Percentiles rank a stretch among this genome's conserved stretches.
Evolutionary conservation across 2,329 filamentous ascomycete genomes (phyloP).

Genomic region (Phoma sp.): DNA sequence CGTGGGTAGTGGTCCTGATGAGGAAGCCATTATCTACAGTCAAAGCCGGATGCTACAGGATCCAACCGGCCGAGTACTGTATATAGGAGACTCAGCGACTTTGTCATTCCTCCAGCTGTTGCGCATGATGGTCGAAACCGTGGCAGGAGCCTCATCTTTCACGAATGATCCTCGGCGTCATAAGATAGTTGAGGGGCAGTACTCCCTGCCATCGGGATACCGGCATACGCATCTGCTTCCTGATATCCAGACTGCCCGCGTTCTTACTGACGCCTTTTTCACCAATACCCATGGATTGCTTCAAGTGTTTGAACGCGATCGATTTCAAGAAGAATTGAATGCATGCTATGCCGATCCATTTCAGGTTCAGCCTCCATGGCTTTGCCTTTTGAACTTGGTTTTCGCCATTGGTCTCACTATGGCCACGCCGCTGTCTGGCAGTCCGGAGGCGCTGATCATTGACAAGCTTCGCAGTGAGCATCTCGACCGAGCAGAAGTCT

Average conservation of each 20-base stretch:
- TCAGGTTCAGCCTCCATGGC: constrained; percentile 55
- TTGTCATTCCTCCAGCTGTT: constrained; percentile 67
- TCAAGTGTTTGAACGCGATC: constrained; percentile 62
- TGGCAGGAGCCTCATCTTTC: constrained; percentile 62
- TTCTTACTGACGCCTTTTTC: constrained; percentile 66
- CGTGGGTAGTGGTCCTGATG: constrained; percentile 54
- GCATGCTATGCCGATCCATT: constrained; percentile 63
- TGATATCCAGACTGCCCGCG: constrained; percentile 59
- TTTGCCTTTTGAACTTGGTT: constrained; percentile 67
- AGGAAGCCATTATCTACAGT: constrained; percentile 63
- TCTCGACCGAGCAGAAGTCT: constrained; percentile 64
- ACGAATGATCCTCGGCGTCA: constrained; percentile 64
- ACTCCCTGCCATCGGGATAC: constrained; percentile 54
- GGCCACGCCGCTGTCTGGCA: constrained; percentile 59
- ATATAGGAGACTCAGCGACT: constrained; percentile 68
- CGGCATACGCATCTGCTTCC: constrained; percentile 62
- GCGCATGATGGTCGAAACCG: constrained; percentile 64
- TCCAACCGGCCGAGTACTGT: constrained; percentile 62
- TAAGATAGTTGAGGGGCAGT: constrained; percentile 62
- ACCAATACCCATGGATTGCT: constrained; percentile 67
- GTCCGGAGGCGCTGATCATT: constrained; percentile 58
- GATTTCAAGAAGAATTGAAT: constrained; percentile 58
- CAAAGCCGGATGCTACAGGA: constrained; percentile 66
- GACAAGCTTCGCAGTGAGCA: constrained; percentile 57
- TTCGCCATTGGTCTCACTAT: constrained; percentile 68